A percentile compares a stretch with the other conserved stretches of the same genome.
phyloP scores from a whole-genome alignment of 1,139 yeast species.

The Candida tropicalis region DNA sequence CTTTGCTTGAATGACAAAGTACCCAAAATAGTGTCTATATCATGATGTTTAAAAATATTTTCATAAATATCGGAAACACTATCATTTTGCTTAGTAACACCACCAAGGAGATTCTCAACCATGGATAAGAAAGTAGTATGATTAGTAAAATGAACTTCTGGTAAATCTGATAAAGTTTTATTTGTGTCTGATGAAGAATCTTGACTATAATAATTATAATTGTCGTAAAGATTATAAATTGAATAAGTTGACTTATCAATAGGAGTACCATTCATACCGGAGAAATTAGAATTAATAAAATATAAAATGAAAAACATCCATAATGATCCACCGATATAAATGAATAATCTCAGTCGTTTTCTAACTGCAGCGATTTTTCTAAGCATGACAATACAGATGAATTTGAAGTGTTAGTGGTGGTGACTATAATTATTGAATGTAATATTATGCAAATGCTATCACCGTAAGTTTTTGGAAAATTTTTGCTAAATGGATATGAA shows the following conservation, averaged over 20 bases:
- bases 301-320: slow-evolving; percentile 3
- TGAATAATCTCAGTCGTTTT: background rate
- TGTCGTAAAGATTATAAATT: slow-evolving; percentile 4
- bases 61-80: slow-evolving; percentile 26
- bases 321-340: background rate
- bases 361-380: slow-evolving; percentile 1
- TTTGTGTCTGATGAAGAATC: too few species aligned
- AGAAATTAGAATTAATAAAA: slow-evolving; percentile 1
- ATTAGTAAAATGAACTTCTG: background rate
- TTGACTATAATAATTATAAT: background rate
- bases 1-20: slow-evolving; percentile 25
- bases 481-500: too few species aligned
- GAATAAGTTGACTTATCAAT: background rate
- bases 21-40: slow-evolving; percentile 22
- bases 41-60: slow-evolving; percentile 25
- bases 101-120: background rate
- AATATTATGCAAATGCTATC: too few species aligned
- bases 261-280: background rate
- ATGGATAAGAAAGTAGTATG: background rate
- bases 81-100: background rate
- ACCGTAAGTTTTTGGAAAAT: too few species aligned
- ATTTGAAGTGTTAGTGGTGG: too few species aligned
- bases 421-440: too few species aligned
- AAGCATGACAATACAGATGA: too few species aligned
- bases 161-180: background rate